Conservation (phyloP, 2,329 filamentous ascomycete genomes). For the Aspergillus fijiensis region DNA sequence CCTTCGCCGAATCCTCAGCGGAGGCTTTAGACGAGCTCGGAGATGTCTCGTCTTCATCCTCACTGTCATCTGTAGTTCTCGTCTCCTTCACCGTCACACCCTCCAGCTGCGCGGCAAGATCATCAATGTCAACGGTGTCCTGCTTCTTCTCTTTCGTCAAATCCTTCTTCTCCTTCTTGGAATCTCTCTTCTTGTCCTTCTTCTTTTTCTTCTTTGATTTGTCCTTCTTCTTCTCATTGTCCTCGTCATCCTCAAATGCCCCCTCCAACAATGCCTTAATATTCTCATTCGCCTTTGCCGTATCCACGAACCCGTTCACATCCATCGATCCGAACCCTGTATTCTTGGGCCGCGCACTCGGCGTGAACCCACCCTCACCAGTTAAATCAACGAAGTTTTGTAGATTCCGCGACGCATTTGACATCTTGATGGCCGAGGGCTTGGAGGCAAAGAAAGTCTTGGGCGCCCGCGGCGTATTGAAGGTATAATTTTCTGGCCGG, state of each 20-base stretch:
- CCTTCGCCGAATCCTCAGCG: constrained; percentile 24
- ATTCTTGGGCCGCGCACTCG: constrained; percentile 46
- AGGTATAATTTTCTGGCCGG: constrained; percentile 50
- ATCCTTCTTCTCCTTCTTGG: constrained; percentile 20
- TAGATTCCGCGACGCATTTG: constrained; percentile 44
- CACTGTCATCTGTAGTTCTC: constrained; percentile 31
- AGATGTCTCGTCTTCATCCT: constrained; percentile 34
- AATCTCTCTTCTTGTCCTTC: constrained; percentile 19
- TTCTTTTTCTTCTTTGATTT: constrained; percentile 42
- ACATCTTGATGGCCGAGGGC: constrained; percentile 40
- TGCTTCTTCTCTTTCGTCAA: constrained; percentile 22
- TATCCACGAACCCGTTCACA: constrained; percentile 52
- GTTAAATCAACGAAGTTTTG: constrained; percentile 53
- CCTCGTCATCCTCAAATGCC: constrained; percentile 52
- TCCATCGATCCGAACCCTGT: constrained; percentile 56
- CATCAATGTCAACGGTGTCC: constrained; percentile 39
- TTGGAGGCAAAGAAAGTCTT: constrained; percentile 56
- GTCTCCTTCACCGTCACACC: constrained; percentile 41
- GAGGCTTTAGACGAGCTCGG: constrained; percentile 49
- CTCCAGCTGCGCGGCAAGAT: constrained; percentile 45
- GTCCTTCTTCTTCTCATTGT: constrained; percentile 47
- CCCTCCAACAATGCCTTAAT: constrained; percentile 53
- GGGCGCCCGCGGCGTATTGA: constrained; percentile 51
- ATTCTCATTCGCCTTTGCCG: constrained; percentile 52
- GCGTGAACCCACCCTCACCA: constrained; percentile 47